These are phyloP conservation scores for Plasmodium inui DNA, from an alignment of 169 alveolate genomes.

Conservation along the genomic window DNA sequence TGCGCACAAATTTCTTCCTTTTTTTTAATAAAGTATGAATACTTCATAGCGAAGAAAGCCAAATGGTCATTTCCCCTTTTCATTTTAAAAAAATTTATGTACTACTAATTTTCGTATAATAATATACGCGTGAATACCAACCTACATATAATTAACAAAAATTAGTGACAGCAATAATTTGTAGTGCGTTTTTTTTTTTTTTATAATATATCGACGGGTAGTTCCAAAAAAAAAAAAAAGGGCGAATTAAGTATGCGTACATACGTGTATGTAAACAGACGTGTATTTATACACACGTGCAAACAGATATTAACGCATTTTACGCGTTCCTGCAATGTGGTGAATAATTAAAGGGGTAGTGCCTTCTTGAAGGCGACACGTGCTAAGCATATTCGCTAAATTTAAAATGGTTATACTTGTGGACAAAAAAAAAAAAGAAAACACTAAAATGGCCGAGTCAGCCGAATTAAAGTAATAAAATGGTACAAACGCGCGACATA, in stretches of 20 bases:
- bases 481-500: neutral
- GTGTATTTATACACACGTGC: too few relatives aligned
- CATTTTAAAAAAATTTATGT: neutral
- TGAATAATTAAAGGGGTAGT: neutral
- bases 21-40: slow-evolving; percentile 8
- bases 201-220: neutral
- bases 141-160: neutral
- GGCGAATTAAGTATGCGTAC: neutral
- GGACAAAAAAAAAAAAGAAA: neutral
- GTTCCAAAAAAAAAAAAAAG: neutral
- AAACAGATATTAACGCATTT: neutral
- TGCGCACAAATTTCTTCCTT: slow-evolving; percentile 1
- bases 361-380: neutral
- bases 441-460: neutral
- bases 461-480: neutral
- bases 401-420: neutral
- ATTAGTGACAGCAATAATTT: neutral
- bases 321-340: neutral
- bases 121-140: neutral
- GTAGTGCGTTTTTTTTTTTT: neutral
- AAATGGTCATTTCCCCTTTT: slow-evolving; percentile 1
- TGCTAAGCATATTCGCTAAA: neutral
- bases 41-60: neutral
- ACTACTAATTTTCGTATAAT: slow-evolving; percentile 4
- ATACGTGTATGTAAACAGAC: neutral